phyloP scores from a whole-genome alignment of 73 alveolate species.

The Paramecium caudatum region DNA sequence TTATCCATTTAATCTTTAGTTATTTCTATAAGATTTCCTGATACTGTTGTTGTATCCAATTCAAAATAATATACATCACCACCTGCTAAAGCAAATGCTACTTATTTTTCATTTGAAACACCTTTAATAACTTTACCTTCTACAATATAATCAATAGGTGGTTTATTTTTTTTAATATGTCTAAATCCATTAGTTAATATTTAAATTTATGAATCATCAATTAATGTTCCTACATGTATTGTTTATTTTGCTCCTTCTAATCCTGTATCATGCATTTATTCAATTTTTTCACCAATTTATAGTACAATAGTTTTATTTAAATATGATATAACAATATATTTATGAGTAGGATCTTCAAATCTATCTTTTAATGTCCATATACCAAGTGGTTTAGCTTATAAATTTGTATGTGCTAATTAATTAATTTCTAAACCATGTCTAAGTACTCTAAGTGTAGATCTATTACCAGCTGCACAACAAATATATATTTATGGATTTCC shows the following conservation, averaged over 20 bases:
- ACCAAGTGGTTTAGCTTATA: slow-evolving; percentile 97
- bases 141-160: slow-evolving; percentile 89
- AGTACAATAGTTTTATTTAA: slow-evolving; percentile 91
- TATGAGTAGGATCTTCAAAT: slow-evolving; percentile 88
- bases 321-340: slow-evolving; percentile 96
- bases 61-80: slow-evolving; percentile 98
- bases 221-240: slow-evolving; percentile 84
- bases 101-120: slow-evolving; percentile 91
- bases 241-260: slow-evolving; percentile 87
- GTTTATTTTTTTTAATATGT: slow-evolving; percentile 90
- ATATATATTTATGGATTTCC: slow-evolving; percentile 97
- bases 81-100: slow-evolving; percentile 96
- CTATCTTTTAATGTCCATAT: slow-evolving; percentile 95
- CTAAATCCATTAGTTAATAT: slow-evolving; percentile 83
- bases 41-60: slow-evolving; percentile 83
- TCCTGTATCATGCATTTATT: slow-evolving; percentile 84
- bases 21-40: slow-evolving; percentile 85
- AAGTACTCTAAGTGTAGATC: slow-evolving; percentile 93
- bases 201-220: slow-evolving; percentile 88
- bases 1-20: slow-evolving; percentile 93
- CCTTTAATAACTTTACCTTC: slow-evolving; percentile 91
- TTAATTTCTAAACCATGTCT: slow-evolving; percentile 97
- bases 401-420: slow-evolving; percentile 92
- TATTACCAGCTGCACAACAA: slow-evolving; percentile 95
- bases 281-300: slow-evolving; percentile 92